A percentile compares a stretch with the other conserved stretches of the same genome.
phyloP scores from a whole-genome alignment of 192 early-diverging fungal genomes.

The Mortierella hygrophila region DNA sequence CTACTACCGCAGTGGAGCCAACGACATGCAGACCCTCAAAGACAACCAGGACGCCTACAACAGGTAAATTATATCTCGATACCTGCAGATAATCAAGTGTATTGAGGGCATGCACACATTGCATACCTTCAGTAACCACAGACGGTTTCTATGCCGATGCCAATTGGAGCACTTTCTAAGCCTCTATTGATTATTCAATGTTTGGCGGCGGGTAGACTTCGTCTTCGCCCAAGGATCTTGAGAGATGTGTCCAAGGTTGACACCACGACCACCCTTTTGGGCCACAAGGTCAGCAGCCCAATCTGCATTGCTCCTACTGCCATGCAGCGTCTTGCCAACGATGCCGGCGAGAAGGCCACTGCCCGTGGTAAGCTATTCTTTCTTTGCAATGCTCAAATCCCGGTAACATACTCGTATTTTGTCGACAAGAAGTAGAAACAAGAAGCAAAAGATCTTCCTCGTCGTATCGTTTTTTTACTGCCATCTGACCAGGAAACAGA shows the following conservation, averaged over 20 bases:
- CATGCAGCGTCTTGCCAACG: constrained; percentile 78
- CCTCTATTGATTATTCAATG: background rate
- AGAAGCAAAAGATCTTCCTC: too few relatives aligned
- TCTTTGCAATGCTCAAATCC: background rate
- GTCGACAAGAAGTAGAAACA: too few relatives aligned
- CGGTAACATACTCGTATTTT: too few relatives aligned
- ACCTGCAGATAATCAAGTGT: too few relatives aligned
- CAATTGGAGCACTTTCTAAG: background rate
- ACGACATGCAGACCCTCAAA: constrained; percentile 84
- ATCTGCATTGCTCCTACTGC: constrained; percentile 86
- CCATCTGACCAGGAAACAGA: too few relatives aligned
- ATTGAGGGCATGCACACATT: too few relatives aligned
- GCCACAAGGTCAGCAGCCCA: constrained; percentile 69
- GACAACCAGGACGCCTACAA: constrained; percentile 85
- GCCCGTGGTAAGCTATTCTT: constrained; percentile 57
- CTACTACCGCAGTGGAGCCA: constrained; percentile 86
- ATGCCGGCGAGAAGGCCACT: constrained; percentile 77
- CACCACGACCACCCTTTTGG: constrained; percentile 74
- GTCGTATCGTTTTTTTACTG: too few relatives aligned
- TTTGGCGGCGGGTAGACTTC: constrained; percentile 63
- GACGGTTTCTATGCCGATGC: too few relatives aligned
- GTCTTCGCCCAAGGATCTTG: constrained; percentile 79
- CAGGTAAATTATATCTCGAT: constrained; percentile 12
- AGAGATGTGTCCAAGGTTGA: constrained; percentile 77
- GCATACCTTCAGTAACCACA: too few relatives aligned